Percentiles rank a stretch among this genome's conserved stretches.
These are phyloP conservation scores for Tremellales sp. DNA, from an alignment of 1,284 basidiomycete genomes.

Conservation along the genomic window DNA sequence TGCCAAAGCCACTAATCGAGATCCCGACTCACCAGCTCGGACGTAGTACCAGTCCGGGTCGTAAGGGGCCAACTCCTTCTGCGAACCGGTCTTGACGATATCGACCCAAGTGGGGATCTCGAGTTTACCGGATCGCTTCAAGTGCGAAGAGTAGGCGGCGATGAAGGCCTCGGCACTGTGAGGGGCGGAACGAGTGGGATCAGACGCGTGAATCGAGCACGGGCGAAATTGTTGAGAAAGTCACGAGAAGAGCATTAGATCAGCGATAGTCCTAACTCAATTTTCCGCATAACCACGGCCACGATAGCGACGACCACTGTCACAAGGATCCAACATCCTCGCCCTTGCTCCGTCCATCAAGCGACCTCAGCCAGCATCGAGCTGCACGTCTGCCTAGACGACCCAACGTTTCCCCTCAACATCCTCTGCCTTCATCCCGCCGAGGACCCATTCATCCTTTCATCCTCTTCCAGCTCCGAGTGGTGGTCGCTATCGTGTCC, in stretches of 20 bases:
- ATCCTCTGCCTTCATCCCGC: too few relatives aligned
- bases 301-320: background rate
- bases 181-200: background rate
- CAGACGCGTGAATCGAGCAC: background rate
- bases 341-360: background rate
- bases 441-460: too few relatives aligned
- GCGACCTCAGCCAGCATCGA: too few relatives aligned
- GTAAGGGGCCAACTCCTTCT: constrained; percentile 98
- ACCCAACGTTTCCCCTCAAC: too few relatives aligned
- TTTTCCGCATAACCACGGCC: background rate
- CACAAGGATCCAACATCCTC: background rate
- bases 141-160: constrained; percentile 75
- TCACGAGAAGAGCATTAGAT: background rate
- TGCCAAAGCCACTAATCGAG: background rate
- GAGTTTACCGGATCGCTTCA: constrained; percentile 65
- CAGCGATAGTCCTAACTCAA: background rate
- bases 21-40: constrained; percentile 71
- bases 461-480: too few relatives aligned
- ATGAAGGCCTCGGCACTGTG: constrained; percentile 63
- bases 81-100: constrained; percentile 96
- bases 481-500: too few relatives aligned
- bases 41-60: constrained; percentile 99
- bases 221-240: background rate
- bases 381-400: too few relatives aligned
- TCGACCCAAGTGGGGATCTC: constrained; percentile 99